phyloP scores from a whole-genome alignment of 1,284 basidiomycete species.

The Austroboletus olivaceoglutinosus region DNA sequence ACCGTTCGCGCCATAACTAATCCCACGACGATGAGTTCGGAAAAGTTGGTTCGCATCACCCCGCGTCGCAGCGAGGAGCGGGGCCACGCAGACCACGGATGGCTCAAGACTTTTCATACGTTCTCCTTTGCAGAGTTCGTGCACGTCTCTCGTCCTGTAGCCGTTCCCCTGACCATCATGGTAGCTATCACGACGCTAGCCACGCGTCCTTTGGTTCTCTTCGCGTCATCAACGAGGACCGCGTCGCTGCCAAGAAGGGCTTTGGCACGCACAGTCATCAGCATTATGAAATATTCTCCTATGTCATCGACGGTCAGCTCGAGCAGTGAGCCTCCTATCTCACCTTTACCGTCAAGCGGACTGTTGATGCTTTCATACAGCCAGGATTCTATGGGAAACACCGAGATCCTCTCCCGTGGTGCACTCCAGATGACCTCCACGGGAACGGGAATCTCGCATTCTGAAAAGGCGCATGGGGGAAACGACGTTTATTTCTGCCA shows the following conservation, averaged over 20 bases:
- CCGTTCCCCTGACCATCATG: neutral
- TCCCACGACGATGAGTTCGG: conserved; percentile 14
- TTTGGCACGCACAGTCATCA: conserved; percentile 86
- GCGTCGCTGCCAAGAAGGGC: conserved; percentile 73
- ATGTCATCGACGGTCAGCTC: conserved; percentile 74
- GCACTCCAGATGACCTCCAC: conserved; percentile 90
- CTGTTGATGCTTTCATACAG: conserved; percentile 35
- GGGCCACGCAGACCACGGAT: conserved; percentile 81
- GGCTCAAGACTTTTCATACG: conserved; percentile 90
- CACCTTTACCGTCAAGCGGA: neutral
- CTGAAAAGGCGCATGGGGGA: conserved; percentile 64
- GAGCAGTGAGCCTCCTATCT: conserved; percentile 58
- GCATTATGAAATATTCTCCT: conserved; percentile 91
- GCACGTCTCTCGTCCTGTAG: neutral
- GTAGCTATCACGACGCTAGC: conserved; percentile 60
- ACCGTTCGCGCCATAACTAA: neutral
- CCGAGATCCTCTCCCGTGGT: conserved; percentile 83
- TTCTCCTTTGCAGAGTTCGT: conserved; percentile 78
- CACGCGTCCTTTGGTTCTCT: conserved; percentile 63
- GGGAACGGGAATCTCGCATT: conserved; percentile 85
- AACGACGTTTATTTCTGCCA: conserved; percentile 79
- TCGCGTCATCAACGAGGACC: conserved; percentile 88
- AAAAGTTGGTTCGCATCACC: conserved; percentile 41
- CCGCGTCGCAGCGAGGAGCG: conserved; percentile 65
- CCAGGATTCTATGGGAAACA: conserved; percentile 87